Conservation (phyloP, 2,329 filamentous ascomycete species). For the Lizonia empirigonia region DNA sequence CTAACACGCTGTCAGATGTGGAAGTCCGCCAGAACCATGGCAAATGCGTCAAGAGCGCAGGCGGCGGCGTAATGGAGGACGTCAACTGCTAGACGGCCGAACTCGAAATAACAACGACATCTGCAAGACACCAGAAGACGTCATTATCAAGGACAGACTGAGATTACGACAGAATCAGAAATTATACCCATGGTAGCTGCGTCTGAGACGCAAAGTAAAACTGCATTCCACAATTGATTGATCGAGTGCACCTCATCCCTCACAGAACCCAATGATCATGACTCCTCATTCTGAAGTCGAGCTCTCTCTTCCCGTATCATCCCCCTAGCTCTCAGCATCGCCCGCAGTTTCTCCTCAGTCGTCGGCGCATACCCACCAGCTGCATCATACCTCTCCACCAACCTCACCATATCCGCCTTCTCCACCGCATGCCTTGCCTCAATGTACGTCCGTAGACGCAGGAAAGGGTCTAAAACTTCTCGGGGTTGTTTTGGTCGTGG, state of each 20-base stretch:
- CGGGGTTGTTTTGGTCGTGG: neutral
- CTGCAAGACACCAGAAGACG: neutral
- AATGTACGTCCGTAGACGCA: neutral
- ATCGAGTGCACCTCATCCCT: neutral
- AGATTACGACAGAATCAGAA: neutral
- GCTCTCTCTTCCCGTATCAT: neutral
- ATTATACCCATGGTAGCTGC: constrained; percentile 8
- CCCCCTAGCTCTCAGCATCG: neutral
- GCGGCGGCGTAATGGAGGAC: constrained; percentile 30
- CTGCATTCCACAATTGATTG: neutral
- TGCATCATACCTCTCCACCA: constrained; percentile 14
- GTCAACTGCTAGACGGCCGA: constrained; percentile 28
- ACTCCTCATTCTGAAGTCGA: neutral
- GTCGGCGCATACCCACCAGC: constrained; percentile 12
- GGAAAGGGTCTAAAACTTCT: neutral
- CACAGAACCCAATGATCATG: neutral
- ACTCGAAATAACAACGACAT: neutral
- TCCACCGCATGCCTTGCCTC: neutral
- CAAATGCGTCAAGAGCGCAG: constrained; percentile 40
- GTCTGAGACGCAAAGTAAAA: constrained; percentile 5
- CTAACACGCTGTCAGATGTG: constrained; percentile 30
- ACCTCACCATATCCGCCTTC: constrained; percentile 9
- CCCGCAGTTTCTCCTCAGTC: neutral
- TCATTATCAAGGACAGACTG: neutral
- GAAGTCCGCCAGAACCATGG: constrained; percentile 44